Evolutionary conservation across 257 asterid species (phyloP).

Genomic region (Solanum ossicruentum): DNA sequence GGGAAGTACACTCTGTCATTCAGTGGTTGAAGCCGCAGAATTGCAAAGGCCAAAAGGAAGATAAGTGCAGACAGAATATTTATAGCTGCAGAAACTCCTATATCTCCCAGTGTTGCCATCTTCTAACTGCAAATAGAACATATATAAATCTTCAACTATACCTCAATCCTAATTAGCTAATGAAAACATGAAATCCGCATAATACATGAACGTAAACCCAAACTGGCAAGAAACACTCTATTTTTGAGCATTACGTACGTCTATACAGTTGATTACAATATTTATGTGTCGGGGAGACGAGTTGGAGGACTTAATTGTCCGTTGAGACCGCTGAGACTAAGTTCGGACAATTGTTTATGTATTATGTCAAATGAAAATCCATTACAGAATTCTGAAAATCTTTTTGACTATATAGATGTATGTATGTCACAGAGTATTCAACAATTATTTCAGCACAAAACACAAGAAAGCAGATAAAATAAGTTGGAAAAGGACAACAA

Average conservation of each 20-base stretch:
- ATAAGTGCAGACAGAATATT: conserved; percentile 57
- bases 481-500: neutral
- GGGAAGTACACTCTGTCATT: conserved; percentile 94
- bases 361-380: neutral
- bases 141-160: neutral
- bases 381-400: neutral
- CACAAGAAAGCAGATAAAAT: neutral
- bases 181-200: neutral
- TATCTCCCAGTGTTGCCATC: conserved; percentile 85
- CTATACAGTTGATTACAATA: neutral
- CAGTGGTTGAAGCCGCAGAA: conserved; percentile 81
- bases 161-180: neutral
- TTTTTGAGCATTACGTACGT: no score
- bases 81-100: conserved; percentile 82
- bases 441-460: neutral
- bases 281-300: no score
- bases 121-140: conserved; percentile 3
- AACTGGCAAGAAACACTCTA: no score
- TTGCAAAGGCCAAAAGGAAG: conserved; percentile 66
- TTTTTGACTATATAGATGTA: neutral
- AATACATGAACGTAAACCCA: neutral
- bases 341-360: neutral
- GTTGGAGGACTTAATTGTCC: neutral
- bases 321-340: neutral
- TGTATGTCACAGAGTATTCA: neutral